Percentiles rank a stretch among this genome's conserved stretches.
These are phyloP conservation scores for Thermothielavioides terrestris DNA, from an alignment of 495 filamentous ascomycete genomes.

Conservation along the genomic window DNA sequence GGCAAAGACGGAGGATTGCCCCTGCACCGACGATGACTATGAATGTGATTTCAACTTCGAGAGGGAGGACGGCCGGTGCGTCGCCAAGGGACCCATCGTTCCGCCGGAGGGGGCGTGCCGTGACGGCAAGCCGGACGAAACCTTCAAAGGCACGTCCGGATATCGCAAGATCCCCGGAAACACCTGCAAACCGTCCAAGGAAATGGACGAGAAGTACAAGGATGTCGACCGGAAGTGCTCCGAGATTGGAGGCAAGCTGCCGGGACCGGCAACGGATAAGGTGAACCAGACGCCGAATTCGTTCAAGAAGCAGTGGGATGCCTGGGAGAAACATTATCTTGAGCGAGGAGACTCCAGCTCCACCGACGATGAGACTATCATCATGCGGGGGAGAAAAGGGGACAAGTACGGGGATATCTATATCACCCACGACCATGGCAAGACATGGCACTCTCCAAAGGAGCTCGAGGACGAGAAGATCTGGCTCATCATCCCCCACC, in stretches of 20 bases:
- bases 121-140: slow-evolving; percentile 49
- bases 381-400: slow-evolving; percentile 51
- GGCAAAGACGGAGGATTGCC: slow-evolving; percentile 58
- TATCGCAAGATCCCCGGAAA: slow-evolving; percentile 92
- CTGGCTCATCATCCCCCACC: slow-evolving; percentile 59
- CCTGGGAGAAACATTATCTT: slow-evolving; percentile 66
- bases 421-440: slow-evolving; percentile 75
- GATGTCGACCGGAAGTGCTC: slow-evolving; percentile 49
- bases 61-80: slow-evolving; percentile 51
- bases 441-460: slow-evolving; percentile 55
- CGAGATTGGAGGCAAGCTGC: slow-evolving; percentile 33
- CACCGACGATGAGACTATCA: slow-evolving; percentile 69
- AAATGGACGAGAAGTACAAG: slow-evolving; percentile 50
- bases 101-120: slow-evolving; percentile 60
- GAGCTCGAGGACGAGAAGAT: slow-evolving; percentile 56
- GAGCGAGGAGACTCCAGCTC: slow-evolving; percentile 62
- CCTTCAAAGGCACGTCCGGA: slow-evolving; percentile 74
- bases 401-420: slow-evolving; percentile 43
- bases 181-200: slow-evolving; percentile 53
- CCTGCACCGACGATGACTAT: slow-evolving; percentile 74
- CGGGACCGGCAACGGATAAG: slow-evolving; percentile 45
- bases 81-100: slow-evolving; percentile 39
- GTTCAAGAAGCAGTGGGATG: slow-evolving; percentile 51
- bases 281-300: slow-evolving; percentile 45
- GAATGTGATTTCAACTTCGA: slow-evolving; percentile 92